phyloP scores from a whole-genome alignment of 345 rosid species.

The Eutrema heterophyllum region DNA sequence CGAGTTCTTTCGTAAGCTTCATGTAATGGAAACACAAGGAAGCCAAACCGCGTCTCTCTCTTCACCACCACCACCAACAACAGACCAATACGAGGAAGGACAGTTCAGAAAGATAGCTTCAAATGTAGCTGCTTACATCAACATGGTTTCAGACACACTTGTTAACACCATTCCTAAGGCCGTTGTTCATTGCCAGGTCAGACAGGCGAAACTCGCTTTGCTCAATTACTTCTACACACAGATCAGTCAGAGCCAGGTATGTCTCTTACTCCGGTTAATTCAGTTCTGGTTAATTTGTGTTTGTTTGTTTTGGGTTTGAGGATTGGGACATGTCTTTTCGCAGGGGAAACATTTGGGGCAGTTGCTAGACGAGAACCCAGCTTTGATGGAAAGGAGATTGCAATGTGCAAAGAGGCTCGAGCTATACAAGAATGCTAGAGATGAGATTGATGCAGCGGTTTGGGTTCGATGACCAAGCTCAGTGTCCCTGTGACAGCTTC shows the following conservation, averaged over 20 bases:
- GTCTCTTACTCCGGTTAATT: neutral
- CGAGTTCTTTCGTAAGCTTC: conserved; percentile 76
- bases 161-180: conserved; percentile 69
- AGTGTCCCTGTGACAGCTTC: neutral
- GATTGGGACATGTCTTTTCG: neutral
- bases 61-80: conserved; percentile 2
- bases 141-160: conserved; percentile 68
- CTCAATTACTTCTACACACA: conserved; percentile 60
- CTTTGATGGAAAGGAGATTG: conserved; percentile 61
- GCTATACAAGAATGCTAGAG: conserved; percentile 63
- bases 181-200: conserved; percentile 71
- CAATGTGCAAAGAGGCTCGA: conserved; percentile 63
- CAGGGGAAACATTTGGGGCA: conserved; percentile 47
- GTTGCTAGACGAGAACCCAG: conserved; percentile 59
- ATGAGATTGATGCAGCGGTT: conserved; percentile 63
- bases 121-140: conserved; percentile 56
- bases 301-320: neutral
- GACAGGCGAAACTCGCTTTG: conserved; percentile 62
- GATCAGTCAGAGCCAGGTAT: conserved; percentile 59
- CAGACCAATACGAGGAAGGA: conserved; percentile 50
- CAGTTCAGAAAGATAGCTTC: conserved; percentile 72
- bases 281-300: neutral
- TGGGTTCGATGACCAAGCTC: conserved; percentile 26
- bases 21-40: conserved; percentile 41
- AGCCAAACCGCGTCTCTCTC: conserved; percentile 31